Conservation (phyloP, 441 rosid species). For the Monsonia emarginata region DNA sequence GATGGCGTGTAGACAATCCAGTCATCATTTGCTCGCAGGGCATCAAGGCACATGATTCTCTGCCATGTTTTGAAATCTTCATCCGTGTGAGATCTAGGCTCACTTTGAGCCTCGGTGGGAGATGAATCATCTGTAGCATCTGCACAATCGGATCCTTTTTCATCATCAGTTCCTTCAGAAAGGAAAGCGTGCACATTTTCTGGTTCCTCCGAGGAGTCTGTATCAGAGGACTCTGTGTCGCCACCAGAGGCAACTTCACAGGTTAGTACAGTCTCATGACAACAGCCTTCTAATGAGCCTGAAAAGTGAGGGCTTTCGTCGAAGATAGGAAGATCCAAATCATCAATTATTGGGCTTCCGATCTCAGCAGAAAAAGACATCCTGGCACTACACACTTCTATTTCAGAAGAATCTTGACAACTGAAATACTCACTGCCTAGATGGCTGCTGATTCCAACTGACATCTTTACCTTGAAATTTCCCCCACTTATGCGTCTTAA, state of each 20-base stretch:
- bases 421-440: constrained; percentile 20
- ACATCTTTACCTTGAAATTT: constrained; percentile 15
- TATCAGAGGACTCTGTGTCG: constrained; percentile 59
- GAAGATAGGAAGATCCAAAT: constrained; percentile 46
- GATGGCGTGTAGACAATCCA: constrained; percentile 53
- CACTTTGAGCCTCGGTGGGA: constrained; percentile 14
- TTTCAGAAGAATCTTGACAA: constrained; percentile 37
- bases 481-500: constrained; percentile 28
- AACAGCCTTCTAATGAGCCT: constrained; percentile 33
- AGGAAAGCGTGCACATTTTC: constrained; percentile 44
- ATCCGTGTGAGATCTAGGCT: constrained; percentile 20
- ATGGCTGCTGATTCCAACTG: not conserved
- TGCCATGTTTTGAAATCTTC: constrained; percentile 82
- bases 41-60: constrained; percentile 82
- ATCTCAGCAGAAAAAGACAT: constrained; percentile 49
- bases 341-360: constrained; percentile 34
- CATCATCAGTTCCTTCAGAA: constrained; percentile 37
- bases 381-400: constrained; percentile 54
- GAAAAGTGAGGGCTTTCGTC: not conserved
- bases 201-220: constrained; percentile 58
- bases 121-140: constrained; percentile 23
- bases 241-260: constrained; percentile 36
- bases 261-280: constrained; percentile 24
- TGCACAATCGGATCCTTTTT: constrained; percentile 14
- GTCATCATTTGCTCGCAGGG: constrained; percentile 74